Evolutionary conservation across 2,329 filamentous ascomycete genomes (phyloP).

Genomic region (Fusarium sp.): DNA sequence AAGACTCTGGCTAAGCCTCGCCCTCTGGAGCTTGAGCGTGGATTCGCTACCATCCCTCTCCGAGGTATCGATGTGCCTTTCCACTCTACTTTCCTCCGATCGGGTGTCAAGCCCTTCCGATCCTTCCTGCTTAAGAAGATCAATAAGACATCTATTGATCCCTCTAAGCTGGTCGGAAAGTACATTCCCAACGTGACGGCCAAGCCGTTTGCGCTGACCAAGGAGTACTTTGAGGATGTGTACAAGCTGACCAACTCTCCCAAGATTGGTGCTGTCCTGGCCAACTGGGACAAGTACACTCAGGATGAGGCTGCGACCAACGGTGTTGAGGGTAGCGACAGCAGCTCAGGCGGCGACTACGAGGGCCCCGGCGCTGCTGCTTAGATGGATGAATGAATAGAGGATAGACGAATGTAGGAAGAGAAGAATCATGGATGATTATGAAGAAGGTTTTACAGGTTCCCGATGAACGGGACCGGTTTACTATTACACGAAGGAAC

Average conservation of each 20-base stretch:
- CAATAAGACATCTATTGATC: constrained; percentile 98
- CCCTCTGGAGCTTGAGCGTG: constrained; percentile 90
- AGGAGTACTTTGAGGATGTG: constrained; percentile 99
- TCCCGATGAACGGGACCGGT: constrained; percentile 32
- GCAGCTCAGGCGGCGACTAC: constrained; percentile 56
- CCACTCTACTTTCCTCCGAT: constrained; percentile 98
- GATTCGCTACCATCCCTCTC: constrained; percentile 96
- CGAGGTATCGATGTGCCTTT: constrained; percentile 98
- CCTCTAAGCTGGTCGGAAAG: constrained; percentile 95
- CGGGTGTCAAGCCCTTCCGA: constrained; percentile 98
- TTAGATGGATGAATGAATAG: constrained; percentile 41
- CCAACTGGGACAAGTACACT: constrained; percentile 84
- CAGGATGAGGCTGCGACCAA: constrained; percentile 60
- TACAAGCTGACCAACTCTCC: constrained; percentile 90
- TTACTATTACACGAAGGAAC: constrained; percentile 29
- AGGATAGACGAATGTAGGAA: constrained; percentile 28
- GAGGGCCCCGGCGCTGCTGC: constrained; percentile 58
- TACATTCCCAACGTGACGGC: constrained; percentile 99
- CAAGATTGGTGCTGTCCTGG: constrained; percentile 82
- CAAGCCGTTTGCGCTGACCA: constrained; percentile 92
- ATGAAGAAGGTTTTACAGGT: constrained; percentile 41
- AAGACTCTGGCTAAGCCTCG: constrained; percentile 89
- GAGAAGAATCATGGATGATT: constrained; percentile 39
- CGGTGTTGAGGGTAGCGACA: constrained; percentile 53
- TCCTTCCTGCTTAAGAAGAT: constrained; percentile 99